phyloP scores from a whole-genome alignment of 805 yeast genomes.

The Wickerhamiella spandovensis region DNA sequence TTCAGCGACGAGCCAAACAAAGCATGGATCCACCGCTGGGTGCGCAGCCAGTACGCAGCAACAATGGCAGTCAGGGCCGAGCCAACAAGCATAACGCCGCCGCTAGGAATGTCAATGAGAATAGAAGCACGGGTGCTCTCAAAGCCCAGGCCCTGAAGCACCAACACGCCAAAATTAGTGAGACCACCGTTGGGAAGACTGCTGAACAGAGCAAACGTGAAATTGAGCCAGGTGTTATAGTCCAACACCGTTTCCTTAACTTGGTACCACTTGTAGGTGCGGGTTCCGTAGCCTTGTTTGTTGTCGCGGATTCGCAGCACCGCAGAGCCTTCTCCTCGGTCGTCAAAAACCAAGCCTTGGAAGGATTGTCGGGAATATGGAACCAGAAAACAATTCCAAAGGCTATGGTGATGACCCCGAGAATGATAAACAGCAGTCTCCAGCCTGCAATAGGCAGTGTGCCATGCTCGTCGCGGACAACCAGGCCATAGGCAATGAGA shows the following conservation, averaged over 20 bases:
- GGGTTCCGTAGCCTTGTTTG: slow-evolving; percentile 47
- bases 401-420: slow-evolving; percentile 45
- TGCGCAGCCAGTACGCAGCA: slow-evolving; percentile 2
- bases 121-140: slow-evolving; percentile 22
- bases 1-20: slow-evolving; percentile 4
- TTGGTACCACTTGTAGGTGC: slow-evolving; percentile 41
- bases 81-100: slow-evolving; percentile 30
- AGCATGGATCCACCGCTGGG: slow-evolving; percentile 9
- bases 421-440: slow-evolving; percentile 45
- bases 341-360: slow-evolving; percentile 22
- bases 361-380: slow-evolving; percentile 46
- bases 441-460: slow-evolving; percentile 33
- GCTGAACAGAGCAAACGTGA: slow-evolving; percentile 29
- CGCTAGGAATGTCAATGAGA: slow-evolving; percentile 31
- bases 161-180: slow-evolving; percentile 35
- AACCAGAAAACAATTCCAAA: slow-evolving; percentile 35
- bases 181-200: slow-evolving; percentile 45
- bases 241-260: slow-evolving; percentile 39
- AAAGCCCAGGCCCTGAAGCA: slow-evolving; percentile 34
- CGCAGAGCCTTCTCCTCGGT: slow-evolving; percentile 35
- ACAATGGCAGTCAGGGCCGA: slow-evolving; percentile 6
- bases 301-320: slow-evolving; percentile 41
- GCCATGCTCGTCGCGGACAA: slow-evolving; percentile 5
- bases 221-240: slow-evolving; percentile 35
- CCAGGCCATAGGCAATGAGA: slow-evolving; percentile 17